Evolutionary conservation across 1,284 basidiomycete species (phyloP).

Genomic region (Cystobasidium sp.): DNA sequence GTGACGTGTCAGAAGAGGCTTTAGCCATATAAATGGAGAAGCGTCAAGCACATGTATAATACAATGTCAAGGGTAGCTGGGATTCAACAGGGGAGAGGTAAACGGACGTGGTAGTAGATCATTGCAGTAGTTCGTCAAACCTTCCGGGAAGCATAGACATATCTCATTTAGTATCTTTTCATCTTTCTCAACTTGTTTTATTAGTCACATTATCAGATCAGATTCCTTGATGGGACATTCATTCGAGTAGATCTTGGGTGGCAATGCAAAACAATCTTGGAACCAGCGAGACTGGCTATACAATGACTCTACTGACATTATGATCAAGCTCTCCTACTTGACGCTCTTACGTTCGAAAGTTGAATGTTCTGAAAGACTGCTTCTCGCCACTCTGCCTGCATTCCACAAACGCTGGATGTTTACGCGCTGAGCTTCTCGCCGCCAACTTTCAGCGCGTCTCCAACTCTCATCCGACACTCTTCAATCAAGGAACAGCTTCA

Average conservation of each 20-base stretch:
- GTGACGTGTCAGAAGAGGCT: neutral
- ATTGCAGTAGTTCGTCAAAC: neutral
- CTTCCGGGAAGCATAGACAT: neutral
- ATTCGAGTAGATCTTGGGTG: conserved; percentile 23
- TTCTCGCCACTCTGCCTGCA: too few relatives aligned
- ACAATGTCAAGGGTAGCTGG: neutral
- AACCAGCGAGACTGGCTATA: conserved; percentile 17
- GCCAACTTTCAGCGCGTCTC: too few relatives aligned
- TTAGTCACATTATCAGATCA: conserved; percentile 1
- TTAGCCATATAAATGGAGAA: neutral
- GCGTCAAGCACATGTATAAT: neutral
- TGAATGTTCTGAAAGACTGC: too few relatives aligned
- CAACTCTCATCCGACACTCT: too few relatives aligned
- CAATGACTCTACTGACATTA: neutral
- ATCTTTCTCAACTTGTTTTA: conserved; percentile 36
- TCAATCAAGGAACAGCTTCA: too few relatives aligned
- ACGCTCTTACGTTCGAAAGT: too few relatives aligned
- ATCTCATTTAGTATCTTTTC: neutral
- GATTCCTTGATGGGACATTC: conserved; percentile 6
- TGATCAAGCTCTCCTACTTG: neutral
- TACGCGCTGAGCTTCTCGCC: too few relatives aligned
- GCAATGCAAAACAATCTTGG: neutral
- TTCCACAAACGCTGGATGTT: too few relatives aligned
- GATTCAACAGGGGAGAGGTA: conserved; percentile 15
- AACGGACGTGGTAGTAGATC: neutral